These are phyloP conservation scores for Spizellomyces punctatus DNA, from an alignment of 192 early-diverging fungal genomes.

Conservation along the genomic window DNA sequence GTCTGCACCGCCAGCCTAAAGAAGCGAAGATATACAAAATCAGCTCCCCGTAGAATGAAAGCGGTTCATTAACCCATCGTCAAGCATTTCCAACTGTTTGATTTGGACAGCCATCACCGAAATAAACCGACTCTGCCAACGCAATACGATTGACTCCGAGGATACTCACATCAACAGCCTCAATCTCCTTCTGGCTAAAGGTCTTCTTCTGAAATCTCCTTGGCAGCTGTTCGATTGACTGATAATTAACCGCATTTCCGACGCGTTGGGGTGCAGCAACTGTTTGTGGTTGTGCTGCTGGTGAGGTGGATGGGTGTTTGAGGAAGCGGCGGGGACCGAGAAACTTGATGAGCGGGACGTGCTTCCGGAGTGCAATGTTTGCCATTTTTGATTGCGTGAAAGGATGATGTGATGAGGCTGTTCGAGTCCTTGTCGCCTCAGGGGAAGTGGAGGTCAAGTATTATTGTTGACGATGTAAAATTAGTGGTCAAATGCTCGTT, in stretches of 20 bases:
- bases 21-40: background rate
- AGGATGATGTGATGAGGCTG: too few relatives aligned
- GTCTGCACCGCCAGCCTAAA: conserved; percentile 5
- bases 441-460: too few relatives aligned
- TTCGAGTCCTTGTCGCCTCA: too few relatives aligned
- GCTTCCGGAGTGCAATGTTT: background rate
- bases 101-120: background rate
- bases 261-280: background rate
- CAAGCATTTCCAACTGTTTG: too few relatives aligned
- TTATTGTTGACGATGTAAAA: too few relatives aligned
- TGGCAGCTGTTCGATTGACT: background rate
- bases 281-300: background rate
- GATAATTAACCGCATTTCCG: background rate
- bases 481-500: too few relatives aligned
- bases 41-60: too few relatives aligned
- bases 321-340: conserved; percentile 10
- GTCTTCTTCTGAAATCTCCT: background rate
- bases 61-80: too few relatives aligned
- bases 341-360: conserved; percentile 14
- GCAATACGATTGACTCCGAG: background rate
- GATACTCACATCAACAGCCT: conserved; percentile 2
- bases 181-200: background rate
- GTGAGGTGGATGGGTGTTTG: background rate
- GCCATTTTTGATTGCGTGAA: background rate
- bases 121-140: background rate